A percentile compares a stretch with the other conserved stretches of the same genome.
phyloP scores from a whole-genome alignment of 1,284 basidiomycete genomes.

The Cryptococcus sp. region DNA sequence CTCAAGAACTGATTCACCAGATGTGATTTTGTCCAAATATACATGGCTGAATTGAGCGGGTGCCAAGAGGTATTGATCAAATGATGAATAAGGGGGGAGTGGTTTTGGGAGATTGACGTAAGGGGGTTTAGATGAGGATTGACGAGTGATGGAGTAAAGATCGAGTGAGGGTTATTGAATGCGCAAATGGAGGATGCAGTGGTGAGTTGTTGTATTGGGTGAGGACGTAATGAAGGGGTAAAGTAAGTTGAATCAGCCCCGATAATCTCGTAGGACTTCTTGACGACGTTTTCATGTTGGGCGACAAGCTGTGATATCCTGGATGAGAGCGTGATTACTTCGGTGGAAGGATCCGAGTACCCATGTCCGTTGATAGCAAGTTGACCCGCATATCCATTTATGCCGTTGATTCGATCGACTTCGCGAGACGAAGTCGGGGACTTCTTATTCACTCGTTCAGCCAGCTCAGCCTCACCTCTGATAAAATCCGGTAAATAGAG shows the following conservation, averaged over 20 bases:
- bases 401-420: too few relatives aligned
- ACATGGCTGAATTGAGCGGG: slow-evolving; percentile 29
- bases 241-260: slow-evolving; percentile 8
- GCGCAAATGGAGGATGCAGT: slow-evolving; percentile 4
- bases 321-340: neutral
- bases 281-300: neutral
- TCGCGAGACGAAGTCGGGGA: too few relatives aligned
- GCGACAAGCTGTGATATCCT: neutral
- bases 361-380: too few relatives aligned
- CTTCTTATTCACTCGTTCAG: neutral
- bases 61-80: slow-evolving; percentile 24
- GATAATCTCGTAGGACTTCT: slow-evolving; percentile 8
- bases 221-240: neutral
- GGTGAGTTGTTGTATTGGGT: neutral
- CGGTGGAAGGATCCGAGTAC: neutral
- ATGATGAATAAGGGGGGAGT: slow-evolving; percentile 32
- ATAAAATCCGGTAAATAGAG: slow-evolving; percentile 15
- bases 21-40: slow-evolving; percentile 43
- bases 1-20: slow-evolving; percentile 48
- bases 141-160: slow-evolving; percentile 38
- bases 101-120: slow-evolving; percentile 41
- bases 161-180: slow-evolving; percentile 14
- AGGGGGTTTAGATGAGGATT: slow-evolving; percentile 16
- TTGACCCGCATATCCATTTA: neutral
- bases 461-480: neutral